Evolutionary conservation across 1,139 yeast species (phyloP).

Genomic region (Pichia sp.): DNA sequence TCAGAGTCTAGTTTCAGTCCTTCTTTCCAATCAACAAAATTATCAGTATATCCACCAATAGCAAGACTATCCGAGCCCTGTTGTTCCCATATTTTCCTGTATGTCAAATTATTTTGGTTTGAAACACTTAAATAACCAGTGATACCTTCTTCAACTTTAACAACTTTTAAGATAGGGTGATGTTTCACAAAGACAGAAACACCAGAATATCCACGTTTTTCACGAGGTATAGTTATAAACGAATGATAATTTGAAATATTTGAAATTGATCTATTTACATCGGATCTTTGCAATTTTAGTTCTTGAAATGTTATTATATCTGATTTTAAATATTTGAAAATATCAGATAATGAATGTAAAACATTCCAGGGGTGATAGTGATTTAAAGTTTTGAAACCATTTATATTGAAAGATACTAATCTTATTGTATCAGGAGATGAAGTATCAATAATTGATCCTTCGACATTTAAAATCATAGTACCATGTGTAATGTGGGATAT

Average conservation of each 20-base stretch:
- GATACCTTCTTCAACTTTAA: constrained; percentile 84
- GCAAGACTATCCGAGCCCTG: constrained; percentile 10
- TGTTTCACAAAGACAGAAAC: constrained; percentile 74
- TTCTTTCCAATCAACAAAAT: constrained; percentile 30
- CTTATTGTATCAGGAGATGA: background rate
- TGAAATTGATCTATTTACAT: constrained; percentile 42
- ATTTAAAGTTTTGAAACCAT: constrained; percentile 73
- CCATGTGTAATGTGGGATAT: too few relatives aligned
- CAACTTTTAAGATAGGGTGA: constrained; percentile 39
- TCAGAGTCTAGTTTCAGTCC: constrained; percentile 62
- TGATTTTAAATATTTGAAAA: constrained; percentile 53
- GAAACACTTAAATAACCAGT: constrained; percentile 53
- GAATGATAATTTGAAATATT: constrained; percentile 51
- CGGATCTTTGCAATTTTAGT: constrained; percentile 50
- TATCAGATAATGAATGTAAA: constrained; percentile 39
- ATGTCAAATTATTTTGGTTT: constrained; percentile 18
- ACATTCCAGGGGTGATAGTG: constrained; percentile 80
- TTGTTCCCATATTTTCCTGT: constrained; percentile 16
- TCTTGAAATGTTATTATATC: constrained; percentile 85
- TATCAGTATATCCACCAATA: constrained; percentile 71
- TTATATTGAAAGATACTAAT: constrained; percentile 65
- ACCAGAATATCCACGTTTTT: constrained; percentile 81
- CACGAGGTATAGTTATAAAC: constrained; percentile 61
- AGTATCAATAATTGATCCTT: background rate
- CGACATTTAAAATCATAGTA: background rate